Percentiles rank a stretch among this genome's conserved stretches.
Evolutionary conservation across 768 basidiomycete species (phyloP).

Genomic region (Boletus insuetus): DNA sequence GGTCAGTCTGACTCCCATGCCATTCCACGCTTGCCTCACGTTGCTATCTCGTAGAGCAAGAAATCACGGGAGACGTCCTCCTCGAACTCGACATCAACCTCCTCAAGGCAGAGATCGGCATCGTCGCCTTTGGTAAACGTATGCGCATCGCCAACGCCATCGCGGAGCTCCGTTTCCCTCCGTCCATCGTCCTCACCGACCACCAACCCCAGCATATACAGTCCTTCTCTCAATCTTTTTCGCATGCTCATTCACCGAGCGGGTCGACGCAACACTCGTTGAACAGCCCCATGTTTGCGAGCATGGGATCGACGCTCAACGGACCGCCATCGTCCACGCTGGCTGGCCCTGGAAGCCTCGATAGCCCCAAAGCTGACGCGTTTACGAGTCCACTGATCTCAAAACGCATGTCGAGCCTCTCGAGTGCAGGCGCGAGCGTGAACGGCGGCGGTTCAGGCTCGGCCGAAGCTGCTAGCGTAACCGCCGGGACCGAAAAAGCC

Average conservation of each 20-base stretch:
- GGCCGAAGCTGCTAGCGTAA: slow-evolving; percentile 13
- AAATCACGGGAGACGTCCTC: slow-evolving; percentile 96
- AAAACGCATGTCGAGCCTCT: slow-evolving; percentile 28
- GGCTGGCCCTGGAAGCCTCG: slow-evolving; percentile 26
- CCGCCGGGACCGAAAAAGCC: slow-evolving; percentile 21
- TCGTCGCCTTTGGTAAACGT: slow-evolving; percentile 92
- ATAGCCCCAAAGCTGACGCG: slow-evolving; percentile 29
- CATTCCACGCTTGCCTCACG: not conserved
- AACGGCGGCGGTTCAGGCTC: slow-evolving; percentile 26
- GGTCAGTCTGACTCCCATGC: slow-evolving; percentile 47
- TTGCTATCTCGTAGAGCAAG: slow-evolving; percentile 68
- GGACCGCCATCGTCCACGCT: slow-evolving; percentile 23
- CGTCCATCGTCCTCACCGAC: slow-evolving; percentile 57
- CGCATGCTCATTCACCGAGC: slow-evolving; percentile 32
- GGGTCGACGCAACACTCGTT: slow-evolving; percentile 46
- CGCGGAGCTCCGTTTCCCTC: slow-evolving; percentile 75
- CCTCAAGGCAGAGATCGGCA: slow-evolving; percentile 91
- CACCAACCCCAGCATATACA: slow-evolving; percentile 36
- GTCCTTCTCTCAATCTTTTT: slow-evolving; percentile 31
- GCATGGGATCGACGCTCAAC: slow-evolving; percentile 29
- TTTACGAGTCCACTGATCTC: slow-evolving; percentile 16
- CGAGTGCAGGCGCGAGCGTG: slow-evolving; percentile 26
- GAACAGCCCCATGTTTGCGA: slow-evolving; percentile 37
- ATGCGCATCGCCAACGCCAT: slow-evolving; percentile 92
- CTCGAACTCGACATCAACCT: slow-evolving; percentile 90